Evolutionary conservation across 2,329 filamentous ascomycete genomes (phyloP).

Genomic region (Chalara sp.): DNA sequence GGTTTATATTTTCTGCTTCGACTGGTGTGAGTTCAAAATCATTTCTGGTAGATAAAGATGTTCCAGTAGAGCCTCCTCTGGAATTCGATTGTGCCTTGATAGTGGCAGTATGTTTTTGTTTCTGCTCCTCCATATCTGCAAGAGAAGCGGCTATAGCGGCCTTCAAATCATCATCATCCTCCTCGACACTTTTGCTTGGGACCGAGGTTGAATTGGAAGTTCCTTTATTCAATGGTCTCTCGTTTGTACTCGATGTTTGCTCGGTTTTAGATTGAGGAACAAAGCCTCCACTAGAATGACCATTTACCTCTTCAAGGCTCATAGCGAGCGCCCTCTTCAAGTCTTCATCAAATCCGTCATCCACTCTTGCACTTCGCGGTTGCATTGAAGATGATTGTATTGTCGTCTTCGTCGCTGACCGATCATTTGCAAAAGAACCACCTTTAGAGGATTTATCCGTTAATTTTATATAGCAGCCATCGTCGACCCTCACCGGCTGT

Average conservation of each 20-base stretch:
- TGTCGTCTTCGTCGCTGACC: constrained; percentile 40
- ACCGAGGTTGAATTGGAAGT: constrained; percentile 29
- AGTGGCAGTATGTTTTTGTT: constrained; percentile 77
- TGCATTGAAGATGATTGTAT: constrained; percentile 74
- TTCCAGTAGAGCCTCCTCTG: constrained; percentile 38
- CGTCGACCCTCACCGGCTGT: constrained; percentile 87
- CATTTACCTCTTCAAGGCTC: constrained; percentile 90
- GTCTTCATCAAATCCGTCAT: constrained; percentile 91
- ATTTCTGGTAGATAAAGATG: constrained; percentile 64
- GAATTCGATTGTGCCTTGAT: constrained; percentile 70
- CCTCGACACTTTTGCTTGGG: constrained; percentile 51
- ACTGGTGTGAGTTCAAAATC: constrained; percentile 91
- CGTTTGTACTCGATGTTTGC: constrained; percentile 22
- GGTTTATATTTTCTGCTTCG: constrained; percentile 94
- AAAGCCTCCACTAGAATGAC: constrained; percentile 63
- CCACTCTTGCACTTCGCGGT: constrained; percentile 78
- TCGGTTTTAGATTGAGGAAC: constrained; percentile 54
- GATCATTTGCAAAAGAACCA: constrained; percentile 32
- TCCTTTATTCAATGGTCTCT: constrained; percentile 15
- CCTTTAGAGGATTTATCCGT: constrained; percentile 60
- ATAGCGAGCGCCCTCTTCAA: constrained; percentile 89
- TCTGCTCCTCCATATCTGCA: constrained; percentile 97
- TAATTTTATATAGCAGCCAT: constrained; percentile 88
- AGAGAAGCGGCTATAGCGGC: constrained; percentile 92
- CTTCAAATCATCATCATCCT: constrained; percentile 88